phyloP scores from a whole-genome alignment of 768 basidiomycete species.

The Suillus ampliporus region DNA sequence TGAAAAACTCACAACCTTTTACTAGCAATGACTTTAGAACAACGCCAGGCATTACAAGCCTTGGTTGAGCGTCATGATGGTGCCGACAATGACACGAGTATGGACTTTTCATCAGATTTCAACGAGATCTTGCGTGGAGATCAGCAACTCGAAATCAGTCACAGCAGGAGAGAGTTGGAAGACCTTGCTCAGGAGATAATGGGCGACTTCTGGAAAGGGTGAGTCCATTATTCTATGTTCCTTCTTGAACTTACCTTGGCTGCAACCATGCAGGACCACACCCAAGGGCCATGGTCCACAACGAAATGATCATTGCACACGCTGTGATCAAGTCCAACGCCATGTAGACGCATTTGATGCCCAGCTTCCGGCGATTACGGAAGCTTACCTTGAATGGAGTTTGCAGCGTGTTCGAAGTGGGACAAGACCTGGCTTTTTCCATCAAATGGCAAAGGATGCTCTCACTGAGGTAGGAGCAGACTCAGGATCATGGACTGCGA shows the following conservation, averaged over 20 bases:
- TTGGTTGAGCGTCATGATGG: conserved; percentile 1
- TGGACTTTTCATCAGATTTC: no score
- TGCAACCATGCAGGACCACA: no score
- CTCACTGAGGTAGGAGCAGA: no score
- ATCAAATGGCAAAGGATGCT: no score
- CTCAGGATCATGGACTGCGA: no score
- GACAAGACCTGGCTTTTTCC: background rate
- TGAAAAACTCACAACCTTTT: background rate
- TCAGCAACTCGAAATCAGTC: conserved; percentile 11
- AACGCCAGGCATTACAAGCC: background rate
- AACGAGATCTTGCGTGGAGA: background rate
- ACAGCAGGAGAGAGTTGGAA: conserved; percentile 9
- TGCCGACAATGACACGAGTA: background rate
- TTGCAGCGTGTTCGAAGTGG: background rate
- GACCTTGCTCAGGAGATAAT: conserved; percentile 12
- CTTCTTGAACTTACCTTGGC: no score
- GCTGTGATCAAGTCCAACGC: no score
- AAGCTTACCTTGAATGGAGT: conserved; percentile 11
- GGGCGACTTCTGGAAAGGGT: conserved; percentile 12
- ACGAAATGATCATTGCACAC: no score
- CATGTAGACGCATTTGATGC: no score
- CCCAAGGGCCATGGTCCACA: no score
- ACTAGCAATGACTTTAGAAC: background rate
- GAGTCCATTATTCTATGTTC: conserved; percentile 5
- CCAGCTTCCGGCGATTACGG: background rate